Evolutionary conservation across 768 basidiomycete species (phyloP), one percentile per base, ranked within the genome.

Genomic region (Vararia minispora): DNA sequence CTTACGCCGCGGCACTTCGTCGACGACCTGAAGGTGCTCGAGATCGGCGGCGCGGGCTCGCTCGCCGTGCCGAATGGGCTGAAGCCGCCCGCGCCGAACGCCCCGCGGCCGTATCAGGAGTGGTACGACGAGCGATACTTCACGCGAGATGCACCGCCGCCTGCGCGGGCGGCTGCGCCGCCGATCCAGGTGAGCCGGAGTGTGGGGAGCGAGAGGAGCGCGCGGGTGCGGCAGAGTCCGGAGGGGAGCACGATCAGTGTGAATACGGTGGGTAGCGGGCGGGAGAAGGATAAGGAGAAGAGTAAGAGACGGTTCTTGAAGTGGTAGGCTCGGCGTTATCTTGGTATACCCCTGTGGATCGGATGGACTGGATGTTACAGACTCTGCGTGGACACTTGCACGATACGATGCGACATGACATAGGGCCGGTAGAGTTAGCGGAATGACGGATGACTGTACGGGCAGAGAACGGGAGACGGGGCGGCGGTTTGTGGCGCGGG

Each of bases 21-120:
- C 33, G 80, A 83, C 42, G 90, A 97, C 54, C 68, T 98, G 41
- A 84, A 84, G 56, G 77, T 82, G 14, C 67, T 99, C 12, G 90
- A 90, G 30, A 64, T 89, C 22, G 77, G 79, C n/a, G 91, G 92
- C 6, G 74, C 84, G 16, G 91, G 90, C 14, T 88, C 84, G 5
- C 67, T 66, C 39, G 69, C 75, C 12, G 45, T 75, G 22, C 82
- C 83, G 4, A 86, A 84, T 46, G 85, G 85, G 8, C 55, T 85
- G 7, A 61, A 66, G 21, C 72, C 75, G 33, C 54, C 58, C 25
- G n/a, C n/a, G n/a, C 60, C 54, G 33, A 63, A 60, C 35, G 51
- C 58, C 6, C 65, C 67, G 17, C 64, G 74, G 39, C 58, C 77
- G 3, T 76, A 67, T 53, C 86, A 90, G 58, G 77, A 77, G 31